Conservation (phyloP, 805 yeast species). For the Candida caryicola region DNA sequence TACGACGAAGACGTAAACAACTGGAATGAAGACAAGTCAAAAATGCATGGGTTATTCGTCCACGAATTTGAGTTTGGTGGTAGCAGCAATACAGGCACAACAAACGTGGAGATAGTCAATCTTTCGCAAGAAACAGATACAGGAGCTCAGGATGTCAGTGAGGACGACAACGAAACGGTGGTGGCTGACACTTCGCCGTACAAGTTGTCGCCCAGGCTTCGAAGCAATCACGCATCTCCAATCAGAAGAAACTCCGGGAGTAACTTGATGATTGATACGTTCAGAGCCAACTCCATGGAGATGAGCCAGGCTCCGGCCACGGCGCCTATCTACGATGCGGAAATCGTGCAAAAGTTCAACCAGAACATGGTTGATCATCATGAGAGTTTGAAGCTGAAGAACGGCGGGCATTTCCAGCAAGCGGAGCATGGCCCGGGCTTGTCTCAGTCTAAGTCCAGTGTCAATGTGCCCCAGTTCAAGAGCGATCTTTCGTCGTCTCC, state of each 20-base stretch:
- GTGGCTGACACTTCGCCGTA: constrained; percentile 41
- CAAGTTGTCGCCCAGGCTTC: constrained; percentile 20
- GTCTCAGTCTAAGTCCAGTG: constrained; percentile 15
- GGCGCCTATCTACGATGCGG: constrained; percentile 37
- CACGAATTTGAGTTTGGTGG: constrained; percentile 19
- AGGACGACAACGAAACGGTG: constrained; percentile 40
- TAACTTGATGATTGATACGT: constrained; percentile 17
- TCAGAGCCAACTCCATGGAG: constrained; percentile 10
- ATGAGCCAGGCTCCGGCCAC: constrained; percentile 26
- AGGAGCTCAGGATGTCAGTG: constrained; percentile 1
- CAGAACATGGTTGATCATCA: constrained; percentile 14
- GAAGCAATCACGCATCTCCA: constrained; percentile 12
- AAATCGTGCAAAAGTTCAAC: constrained; percentile 18
- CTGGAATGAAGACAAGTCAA: constrained; percentile 7
- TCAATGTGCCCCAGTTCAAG: constrained; percentile 12
- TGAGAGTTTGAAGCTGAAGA: not conserved
- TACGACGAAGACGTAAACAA: constrained; percentile 7
- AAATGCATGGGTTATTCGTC: constrained; percentile 22
- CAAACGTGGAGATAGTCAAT: constrained; percentile 4
- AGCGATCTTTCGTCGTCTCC: not conserved
- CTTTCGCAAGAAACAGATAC: not conserved
- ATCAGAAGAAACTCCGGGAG: constrained; percentile 9
- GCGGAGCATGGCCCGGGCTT: not conserved
- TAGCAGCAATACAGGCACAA: constrained; percentile 7
- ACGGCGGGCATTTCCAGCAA: not conserved